Evolutionary conservation across 768 basidiomycete genomes (phyloP).

Genomic region (Mycena latifolia): DNA sequence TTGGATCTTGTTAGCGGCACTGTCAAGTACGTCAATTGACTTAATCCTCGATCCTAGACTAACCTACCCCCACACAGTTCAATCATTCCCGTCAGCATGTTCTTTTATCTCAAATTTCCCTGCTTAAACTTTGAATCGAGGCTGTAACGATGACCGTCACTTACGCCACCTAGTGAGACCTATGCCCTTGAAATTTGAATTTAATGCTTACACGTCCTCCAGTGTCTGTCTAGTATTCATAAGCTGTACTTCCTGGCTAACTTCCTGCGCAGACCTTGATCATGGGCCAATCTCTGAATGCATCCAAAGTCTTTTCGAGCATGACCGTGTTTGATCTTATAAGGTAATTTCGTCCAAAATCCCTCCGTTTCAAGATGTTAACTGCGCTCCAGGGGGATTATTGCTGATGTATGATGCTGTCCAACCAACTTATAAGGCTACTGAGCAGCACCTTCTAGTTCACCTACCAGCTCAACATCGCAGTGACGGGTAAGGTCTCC

Average conservation of each 20-base stretch:
- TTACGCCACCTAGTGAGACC: constrained; percentile 53
- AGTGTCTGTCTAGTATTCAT: too few relatives aligned
- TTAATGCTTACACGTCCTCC: too few relatives aligned
- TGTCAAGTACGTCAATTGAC: constrained; percentile 43
- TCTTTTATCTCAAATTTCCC: too few relatives aligned
- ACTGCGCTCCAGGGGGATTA: background rate
- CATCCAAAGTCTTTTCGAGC: constrained; percentile 59
- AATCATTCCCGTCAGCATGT: constrained; percentile 44
- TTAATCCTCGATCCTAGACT: constrained; percentile 37
- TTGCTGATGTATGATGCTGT: too few relatives aligned
- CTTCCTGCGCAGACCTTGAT: constrained; percentile 45
- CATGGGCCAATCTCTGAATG: constrained; percentile 53
- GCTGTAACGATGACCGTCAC: constrained; percentile 65
- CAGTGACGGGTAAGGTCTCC: constrained; percentile 67
- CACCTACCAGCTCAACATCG: background rate
- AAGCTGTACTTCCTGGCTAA: background rate
- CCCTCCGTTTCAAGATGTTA: background rate
- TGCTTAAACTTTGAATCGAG: too few relatives aligned
- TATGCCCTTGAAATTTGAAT: too few relatives aligned
- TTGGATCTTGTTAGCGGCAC: constrained; percentile 51
- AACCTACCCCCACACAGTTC: constrained; percentile 46
- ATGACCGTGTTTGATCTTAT: constrained; percentile 74
- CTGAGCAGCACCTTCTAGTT: constrained; percentile 8
- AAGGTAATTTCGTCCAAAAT: constrained; percentile 50
- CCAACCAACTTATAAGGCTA: too few relatives aligned